Evolutionary conservation across 2,329 filamentous ascomycete species (phyloP).

Genomic region (Setomelanomma holmii): DNA sequence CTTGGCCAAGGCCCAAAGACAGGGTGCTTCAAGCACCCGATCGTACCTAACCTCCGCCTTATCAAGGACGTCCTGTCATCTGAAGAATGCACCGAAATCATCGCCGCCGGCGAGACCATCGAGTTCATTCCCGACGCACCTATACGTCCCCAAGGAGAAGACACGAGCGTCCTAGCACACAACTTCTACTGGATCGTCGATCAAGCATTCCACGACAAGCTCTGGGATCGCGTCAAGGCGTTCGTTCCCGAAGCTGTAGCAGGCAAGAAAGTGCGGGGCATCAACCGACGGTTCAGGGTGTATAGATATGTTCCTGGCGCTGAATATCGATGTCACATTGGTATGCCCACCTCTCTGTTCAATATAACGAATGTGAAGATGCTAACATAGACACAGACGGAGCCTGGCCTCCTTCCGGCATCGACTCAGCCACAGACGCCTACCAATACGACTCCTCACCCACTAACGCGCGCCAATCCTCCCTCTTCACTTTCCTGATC

Average conservation of each 20-base stretch:
- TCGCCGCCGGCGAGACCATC: slow-evolving; percentile 70
- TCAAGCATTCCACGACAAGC: slow-evolving; percentile 65
- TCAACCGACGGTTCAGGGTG: slow-evolving; percentile 74
- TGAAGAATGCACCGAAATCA: slow-evolving; percentile 69
- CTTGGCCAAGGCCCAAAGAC: slow-evolving; percentile 57
- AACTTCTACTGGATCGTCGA: slow-evolving; percentile 79
- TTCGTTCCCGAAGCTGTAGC: slow-evolving; percentile 64
- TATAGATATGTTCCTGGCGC: slow-evolving; percentile 77
- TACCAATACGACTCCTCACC: slow-evolving; percentile 75
- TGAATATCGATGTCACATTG: slow-evolving; percentile 73
- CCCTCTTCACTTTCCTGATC: slow-evolving; percentile 72
- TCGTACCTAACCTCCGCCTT: slow-evolving; percentile 67
- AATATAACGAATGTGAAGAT: not conserved
- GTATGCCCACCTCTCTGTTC: slow-evolving; percentile 29
- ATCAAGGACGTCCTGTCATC: slow-evolving; percentile 66
- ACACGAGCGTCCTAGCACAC: slow-evolving; percentile 69
- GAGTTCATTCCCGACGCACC: slow-evolving; percentile 73
- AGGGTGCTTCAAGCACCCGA: slow-evolving; percentile 66
- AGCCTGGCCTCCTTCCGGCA: slow-evolving; percentile 75
- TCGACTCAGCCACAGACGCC: slow-evolving; percentile 60
- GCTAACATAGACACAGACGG: slow-evolving; percentile 55
- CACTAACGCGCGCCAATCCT: slow-evolving; percentile 65
- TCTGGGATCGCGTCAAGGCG: slow-evolving; percentile 67
- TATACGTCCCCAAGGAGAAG: slow-evolving; percentile 68
- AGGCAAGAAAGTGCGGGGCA: slow-evolving; percentile 65